Base-by-base conservation (phyloP, 805 yeast species). In the Wickerhamomyces rabaulensis region DNA sequence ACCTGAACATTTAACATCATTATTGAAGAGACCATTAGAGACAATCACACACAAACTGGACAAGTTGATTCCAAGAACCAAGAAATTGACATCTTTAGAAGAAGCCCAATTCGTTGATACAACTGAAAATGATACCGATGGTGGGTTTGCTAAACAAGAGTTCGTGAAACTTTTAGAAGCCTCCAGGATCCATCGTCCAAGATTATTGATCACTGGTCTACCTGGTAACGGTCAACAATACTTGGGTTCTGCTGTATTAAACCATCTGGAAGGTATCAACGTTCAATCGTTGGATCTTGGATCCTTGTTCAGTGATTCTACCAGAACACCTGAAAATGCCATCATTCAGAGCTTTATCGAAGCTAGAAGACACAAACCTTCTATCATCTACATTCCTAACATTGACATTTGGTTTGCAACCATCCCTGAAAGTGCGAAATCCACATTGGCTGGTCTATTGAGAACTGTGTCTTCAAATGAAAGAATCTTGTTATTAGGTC, bases 141-240 rank as follows among this genome's bases (percentile, higher is more conserved):
- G 83, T 25, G 86, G 90, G 1, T 83, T 90, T 64, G 69, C 75
- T 9, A 77, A 78, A 50, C 89, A 87, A 56, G 84, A 88, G 55
- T 69, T 84, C 25, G 62, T 77, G 33, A 70, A 70, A 36, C 56
- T 66, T 40, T 68, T 76, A 44, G 80, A 71, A 53, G 67, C 68
- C 39, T 70, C 94, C 3, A 72, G 97, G 51, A 72, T 87, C 1
- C 91, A 82, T 62, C 79, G 87, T 52, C 99, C 99, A 2, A 78
- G 94, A 52, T 65, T 94, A 27, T 67, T 90, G 23, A 71, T 94
- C 3, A 67, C 80, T 39, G 97, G 98, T 6, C 68, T 70, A 2
- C 67, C 72, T 13, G 97, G 98, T 0, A 78, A 78, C 63, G 99
- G 98, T 1, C 97, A 91, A 58, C 85, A 80, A 52, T 90, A 92